phyloP scores from a whole-genome alignment of 164 flowering plant genomes.

The Aristolochia fimbriata region DNA sequence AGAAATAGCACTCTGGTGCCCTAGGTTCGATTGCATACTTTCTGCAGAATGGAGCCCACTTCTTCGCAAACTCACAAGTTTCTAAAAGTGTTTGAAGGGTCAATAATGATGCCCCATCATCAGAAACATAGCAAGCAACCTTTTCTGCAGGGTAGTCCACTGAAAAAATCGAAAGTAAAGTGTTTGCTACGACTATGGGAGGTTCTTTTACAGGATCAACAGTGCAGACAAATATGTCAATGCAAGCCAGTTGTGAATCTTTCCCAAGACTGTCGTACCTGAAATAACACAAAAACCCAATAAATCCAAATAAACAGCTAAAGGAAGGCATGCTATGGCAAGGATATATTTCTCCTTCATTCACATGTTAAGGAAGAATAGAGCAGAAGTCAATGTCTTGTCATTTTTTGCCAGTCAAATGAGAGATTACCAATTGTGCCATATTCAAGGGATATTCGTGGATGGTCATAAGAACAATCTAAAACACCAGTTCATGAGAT shows the following conservation, averaged over 20 bases:
- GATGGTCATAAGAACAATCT: too few relatives aligned
- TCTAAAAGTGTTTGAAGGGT: constrained; percentile 12
- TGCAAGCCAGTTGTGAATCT: constrained; percentile 5
- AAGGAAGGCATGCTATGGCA: too few relatives aligned
- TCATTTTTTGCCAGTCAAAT: too few relatives aligned
- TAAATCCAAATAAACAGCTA: too few relatives aligned
- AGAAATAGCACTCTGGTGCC: constrained; percentile 15
- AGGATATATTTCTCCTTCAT: too few relatives aligned
- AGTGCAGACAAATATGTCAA: constrained; percentile 13
- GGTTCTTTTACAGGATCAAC: constrained; percentile 16
- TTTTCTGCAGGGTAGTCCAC: constrained; percentile 19
- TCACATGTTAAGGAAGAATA: too few relatives aligned
- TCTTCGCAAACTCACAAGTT: constrained; percentile 14
- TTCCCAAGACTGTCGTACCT: constrained; percentile 13
- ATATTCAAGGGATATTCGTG: too few relatives aligned
- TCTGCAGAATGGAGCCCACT: constrained; percentile 16
- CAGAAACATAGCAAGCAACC: constrained; percentile 19
- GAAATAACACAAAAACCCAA: not conserved
- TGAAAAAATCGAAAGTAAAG: constrained; percentile 15
- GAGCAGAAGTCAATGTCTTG: too few relatives aligned
- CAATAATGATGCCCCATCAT: constrained; percentile 16
- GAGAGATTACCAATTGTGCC: too few relatives aligned
- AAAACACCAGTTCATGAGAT: too few relatives aligned
- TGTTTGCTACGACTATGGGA: constrained; percentile 15
- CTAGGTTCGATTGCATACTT: constrained; percentile 14